Percentiles rank a stretch among this genome's conserved stretches.
These are phyloP conservation scores for Suillus placidus DNA, from an alignment of 768 basidiomycete genomes.

Conservation along the genomic window DNA sequence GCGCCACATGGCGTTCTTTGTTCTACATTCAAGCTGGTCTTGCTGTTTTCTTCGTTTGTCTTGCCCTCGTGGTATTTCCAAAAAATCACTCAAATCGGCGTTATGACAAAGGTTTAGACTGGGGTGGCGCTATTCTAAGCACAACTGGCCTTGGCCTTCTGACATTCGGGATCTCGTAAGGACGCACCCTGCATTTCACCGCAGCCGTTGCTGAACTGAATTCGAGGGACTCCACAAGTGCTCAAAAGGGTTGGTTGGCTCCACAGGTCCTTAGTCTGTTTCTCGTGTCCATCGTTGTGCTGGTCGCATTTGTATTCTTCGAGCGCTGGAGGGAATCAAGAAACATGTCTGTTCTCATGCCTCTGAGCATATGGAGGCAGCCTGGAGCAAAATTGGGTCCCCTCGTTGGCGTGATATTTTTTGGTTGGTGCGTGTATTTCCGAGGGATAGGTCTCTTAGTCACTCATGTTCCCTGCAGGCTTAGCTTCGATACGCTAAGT, in stretches of 20 bases:
- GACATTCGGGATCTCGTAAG: slow-evolving; percentile 38
- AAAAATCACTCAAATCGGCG: slow-evolving; percentile 18
- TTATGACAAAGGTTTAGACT: slow-evolving; percentile 39
- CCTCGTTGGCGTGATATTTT: slow-evolving; percentile 34
- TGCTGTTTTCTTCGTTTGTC: slow-evolving; percentile 27
- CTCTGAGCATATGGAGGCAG: slow-evolving; percentile 36
- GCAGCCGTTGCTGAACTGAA: slow-evolving; percentile 6
- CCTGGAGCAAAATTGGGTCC: slow-evolving; percentile 32
- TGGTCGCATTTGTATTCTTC: slow-evolving; percentile 31
- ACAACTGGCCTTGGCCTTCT: slow-evolving; percentile 36
- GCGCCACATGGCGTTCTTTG: slow-evolving; percentile 36
- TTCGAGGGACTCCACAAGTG: slow-evolving; percentile 33
- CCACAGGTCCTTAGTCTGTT: slow-evolving; percentile 37
- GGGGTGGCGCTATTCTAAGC: slow-evolving; percentile 38
- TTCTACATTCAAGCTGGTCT: slow-evolving; percentile 39
- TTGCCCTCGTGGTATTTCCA: slow-evolving; percentile 28
- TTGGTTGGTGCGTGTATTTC: slow-evolving; percentile 26
- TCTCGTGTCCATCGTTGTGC: slow-evolving; percentile 29
- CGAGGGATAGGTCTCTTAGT: background rate
- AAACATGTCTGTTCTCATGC: slow-evolving; percentile 33
- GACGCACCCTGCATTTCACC: background rate
- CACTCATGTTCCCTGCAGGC: slow-evolving; percentile 18
- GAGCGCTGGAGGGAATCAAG: slow-evolving; percentile 33
- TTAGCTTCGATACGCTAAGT: slow-evolving; percentile 34
- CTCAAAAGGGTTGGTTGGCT: slow-evolving; percentile 35